Base-by-base conservation (phyloP, 345 rosid species). In the Stellera chamaejasme region DNA sequence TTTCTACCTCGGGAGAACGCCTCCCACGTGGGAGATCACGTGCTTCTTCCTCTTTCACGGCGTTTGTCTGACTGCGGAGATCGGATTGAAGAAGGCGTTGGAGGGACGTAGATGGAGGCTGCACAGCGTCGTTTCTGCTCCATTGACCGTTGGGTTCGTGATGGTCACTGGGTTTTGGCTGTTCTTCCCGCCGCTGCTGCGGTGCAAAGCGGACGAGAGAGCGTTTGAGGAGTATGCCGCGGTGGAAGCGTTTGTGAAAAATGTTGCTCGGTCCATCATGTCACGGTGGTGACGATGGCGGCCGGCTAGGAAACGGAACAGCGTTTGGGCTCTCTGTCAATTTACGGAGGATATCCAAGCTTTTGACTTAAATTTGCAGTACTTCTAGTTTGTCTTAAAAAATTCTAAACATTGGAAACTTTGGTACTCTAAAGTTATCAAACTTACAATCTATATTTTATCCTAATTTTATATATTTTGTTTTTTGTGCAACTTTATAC, bases 11-110 rank as follows among this genome's bases (percentile, higher is more conserved):
- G 77, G 79, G 48, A 70, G 80, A n/a, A 13, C 66, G 65, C 55
- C 9, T 9, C 90, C 87, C 32, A 69, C 73, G 0, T 64, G 88
- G 84, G 82, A 70, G 43, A 13, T 85, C 46, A 61, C 72, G 43
- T 59, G 66, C 70, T 85, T 81, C 66, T 88, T 88, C 8, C 52
- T 85, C 27, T 39, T 83, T 10, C 77, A 88, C 27, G 85, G 94
- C 19, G 4, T 65, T n/a, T 75, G 77, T 65, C 54, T 70, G 3
- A 42, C 27, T 2, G 28, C 56, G 1, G 79, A 81, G 66, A 59
- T 81, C 9, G 69, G 50, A 14, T 23, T 74, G 64, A 83, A 78
- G 77, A 76, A 74, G 61, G 23, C 46, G 1, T 36, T 61, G 3
- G 48, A 56, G 13, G n/a, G 13, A 1, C 61, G 66, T 5, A 52